Conservation (phyloP, 345 rosid genomes). For the Diplotaxis tenuifolia region DNA sequence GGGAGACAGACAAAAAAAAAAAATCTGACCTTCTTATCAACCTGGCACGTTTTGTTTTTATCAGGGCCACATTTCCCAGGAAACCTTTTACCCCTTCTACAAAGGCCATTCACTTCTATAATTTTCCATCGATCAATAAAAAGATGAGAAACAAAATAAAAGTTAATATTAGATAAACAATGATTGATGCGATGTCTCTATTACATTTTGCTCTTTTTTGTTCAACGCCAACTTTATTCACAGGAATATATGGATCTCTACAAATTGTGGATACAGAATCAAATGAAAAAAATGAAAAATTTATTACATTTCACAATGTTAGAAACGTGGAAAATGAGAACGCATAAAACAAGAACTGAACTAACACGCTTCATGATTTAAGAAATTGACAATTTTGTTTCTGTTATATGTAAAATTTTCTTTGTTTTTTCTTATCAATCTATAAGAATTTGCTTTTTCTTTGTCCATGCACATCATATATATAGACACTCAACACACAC, state of each 20-base stretch:
- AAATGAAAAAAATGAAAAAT: neutral
- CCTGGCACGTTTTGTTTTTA: neutral
- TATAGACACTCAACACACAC: neutral
- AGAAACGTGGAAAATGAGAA: neutral
- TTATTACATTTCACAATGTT: neutral
- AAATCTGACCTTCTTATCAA: neutral
- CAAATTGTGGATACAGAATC: neutral
- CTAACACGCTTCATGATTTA: neutral
- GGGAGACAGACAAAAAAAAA: too few species aligned
- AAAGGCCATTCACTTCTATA: neutral
- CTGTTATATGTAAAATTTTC: neutral
- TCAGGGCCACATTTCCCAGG: constrained; percentile 2
- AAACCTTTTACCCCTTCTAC: neutral
- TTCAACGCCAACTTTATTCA: neutral
- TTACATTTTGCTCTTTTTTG: neutral
- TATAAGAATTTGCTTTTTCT: neutral
- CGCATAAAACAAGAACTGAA: neutral
- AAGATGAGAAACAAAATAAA: neutral
- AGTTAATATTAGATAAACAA: neutral
- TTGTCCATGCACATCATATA: neutral
- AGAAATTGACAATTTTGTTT: neutral
- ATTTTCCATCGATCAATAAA: neutral
- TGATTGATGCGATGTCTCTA: too few species aligned
- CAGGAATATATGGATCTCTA: neutral
- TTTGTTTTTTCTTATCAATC: neutral